Conservation (phyloP, 2,329 filamentous ascomycete species). For the Phialemonium atrogriseum region DNA sequence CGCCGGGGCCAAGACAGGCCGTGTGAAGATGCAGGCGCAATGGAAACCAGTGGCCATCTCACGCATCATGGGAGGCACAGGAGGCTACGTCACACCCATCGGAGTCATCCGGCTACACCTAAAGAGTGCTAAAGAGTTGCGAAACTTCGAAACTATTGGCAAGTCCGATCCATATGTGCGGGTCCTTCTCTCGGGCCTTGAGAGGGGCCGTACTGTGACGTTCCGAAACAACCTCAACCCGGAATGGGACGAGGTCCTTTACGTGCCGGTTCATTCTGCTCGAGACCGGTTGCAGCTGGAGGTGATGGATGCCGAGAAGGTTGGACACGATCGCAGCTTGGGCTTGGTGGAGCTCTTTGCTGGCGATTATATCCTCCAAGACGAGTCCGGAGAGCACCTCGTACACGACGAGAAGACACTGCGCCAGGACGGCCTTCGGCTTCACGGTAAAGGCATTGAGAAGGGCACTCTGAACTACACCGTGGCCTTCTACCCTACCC, state of each 20-base stretch:
- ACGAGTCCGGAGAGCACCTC: slow-evolving; percentile 71
- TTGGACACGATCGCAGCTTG: slow-evolving; percentile 83
- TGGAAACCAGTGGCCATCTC: slow-evolving; percentile 93
- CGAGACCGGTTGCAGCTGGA: slow-evolving; percentile 82
- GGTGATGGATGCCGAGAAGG: slow-evolving; percentile 92
- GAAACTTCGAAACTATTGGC: slow-evolving; percentile 89
- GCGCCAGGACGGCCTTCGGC: slow-evolving; percentile 58
- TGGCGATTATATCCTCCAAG: slow-evolving; percentile 70
- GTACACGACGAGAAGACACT: slow-evolving; percentile 67
- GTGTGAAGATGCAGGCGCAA: slow-evolving; percentile 82
- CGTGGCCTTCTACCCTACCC: slow-evolving; percentile 79
- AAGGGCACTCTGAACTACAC: slow-evolving; percentile 82
- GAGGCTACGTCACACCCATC: slow-evolving; percentile 86
- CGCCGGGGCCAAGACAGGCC: slow-evolving; percentile 69
- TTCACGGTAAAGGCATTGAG: slow-evolving; percentile 62
- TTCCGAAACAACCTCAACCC: slow-evolving; percentile 94
- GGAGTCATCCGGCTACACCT: slow-evolving; percentile 95
- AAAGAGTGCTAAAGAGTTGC: slow-evolving; percentile 70
- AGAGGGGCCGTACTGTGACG: slow-evolving; percentile 87
- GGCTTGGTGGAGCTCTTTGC: slow-evolving; percentile 72
- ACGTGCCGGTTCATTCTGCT: slow-evolving; percentile 78
- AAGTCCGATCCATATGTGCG: slow-evolving; percentile 95
- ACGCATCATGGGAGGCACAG: slow-evolving; percentile 66
- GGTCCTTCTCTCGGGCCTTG: slow-evolving; percentile 79
- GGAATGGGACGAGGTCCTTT: slow-evolving; percentile 91